Evolutionary conservation across 75 land plant species (phyloP).

Genomic region (Pseudotsuga menziesii): DNA sequence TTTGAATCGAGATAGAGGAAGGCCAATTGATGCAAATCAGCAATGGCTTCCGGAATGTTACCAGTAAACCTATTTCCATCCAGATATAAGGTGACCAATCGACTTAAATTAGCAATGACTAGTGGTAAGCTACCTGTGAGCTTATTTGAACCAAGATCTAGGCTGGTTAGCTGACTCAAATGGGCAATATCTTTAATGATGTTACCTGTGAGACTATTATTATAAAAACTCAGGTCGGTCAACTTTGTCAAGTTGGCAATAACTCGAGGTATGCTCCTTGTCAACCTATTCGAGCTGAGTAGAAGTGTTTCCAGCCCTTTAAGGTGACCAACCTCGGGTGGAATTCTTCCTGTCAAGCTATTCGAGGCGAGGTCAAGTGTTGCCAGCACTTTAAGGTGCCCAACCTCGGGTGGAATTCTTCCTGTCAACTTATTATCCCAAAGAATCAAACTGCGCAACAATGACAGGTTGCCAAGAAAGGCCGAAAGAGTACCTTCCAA

Average conservation of each 20-base stretch:
- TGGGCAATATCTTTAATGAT: not conserved
- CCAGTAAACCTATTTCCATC: not conserved
- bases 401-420: constrained; percentile 18
- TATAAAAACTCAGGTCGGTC: no score
- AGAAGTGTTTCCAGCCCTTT: not conserved
- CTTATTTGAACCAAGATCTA: constrained; percentile 10
- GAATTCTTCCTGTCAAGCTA: constrained; percentile 7
- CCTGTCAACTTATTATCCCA: constrained; percentile 19
- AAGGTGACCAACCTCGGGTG: not conserved
- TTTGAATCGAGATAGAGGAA: no score
- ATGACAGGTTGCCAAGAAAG: constrained; percentile 11
- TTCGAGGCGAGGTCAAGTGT: constrained; percentile 11
- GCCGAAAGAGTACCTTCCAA: constrained; percentile 20
- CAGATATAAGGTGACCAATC: not conserved
- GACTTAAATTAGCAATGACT: not conserved
- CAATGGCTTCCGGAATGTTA: no score
- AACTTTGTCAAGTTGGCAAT: not conserved
- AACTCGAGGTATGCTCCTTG: constrained; percentile 2
- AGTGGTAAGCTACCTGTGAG: constrained; percentile 10
- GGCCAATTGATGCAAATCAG: no score
- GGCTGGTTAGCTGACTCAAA: not conserved
- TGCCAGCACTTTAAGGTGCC: constrained; percentile 7
- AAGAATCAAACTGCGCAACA: constrained; percentile 20
- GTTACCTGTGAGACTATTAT: not conserved
- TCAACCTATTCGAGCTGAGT: constrained; percentile 9